Evolutionary conservation across 176 grass and related monocot species (phyloP).

Genomic region (Poa annua): DNA sequence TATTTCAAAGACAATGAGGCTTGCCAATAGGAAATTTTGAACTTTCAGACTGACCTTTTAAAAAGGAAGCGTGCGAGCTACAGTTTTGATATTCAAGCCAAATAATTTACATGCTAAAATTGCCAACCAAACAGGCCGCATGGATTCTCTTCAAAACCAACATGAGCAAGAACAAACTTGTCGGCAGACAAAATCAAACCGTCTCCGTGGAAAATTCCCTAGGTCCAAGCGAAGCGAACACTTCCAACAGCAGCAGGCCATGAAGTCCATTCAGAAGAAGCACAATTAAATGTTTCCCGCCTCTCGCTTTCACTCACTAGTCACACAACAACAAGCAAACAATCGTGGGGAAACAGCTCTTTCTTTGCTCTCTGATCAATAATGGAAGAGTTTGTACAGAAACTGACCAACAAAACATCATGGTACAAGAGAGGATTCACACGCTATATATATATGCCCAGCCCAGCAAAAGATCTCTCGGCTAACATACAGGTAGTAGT

Average conservation of each 20-base stretch:
- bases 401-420: background rate
- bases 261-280: background rate
- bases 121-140: no score
- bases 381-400: background rate
- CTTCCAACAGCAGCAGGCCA: background rate
- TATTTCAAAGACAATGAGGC: no score
- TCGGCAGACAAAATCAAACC: background rate
- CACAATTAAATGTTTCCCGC: background rate
- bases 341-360: constrained; percentile 2
- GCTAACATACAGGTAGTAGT: background rate
- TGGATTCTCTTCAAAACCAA: background rate
- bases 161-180: background rate
- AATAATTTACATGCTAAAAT: no score
- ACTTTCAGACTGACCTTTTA: no score
- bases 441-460: background rate
- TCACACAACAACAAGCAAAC: background rate
- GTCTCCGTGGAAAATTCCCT: background rate
- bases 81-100: no score
- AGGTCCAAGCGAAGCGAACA: background rate
- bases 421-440: background rate
- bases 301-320: constrained; percentile 11
- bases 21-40: no score
- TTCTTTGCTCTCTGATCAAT: background rate
- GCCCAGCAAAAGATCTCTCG: background rate
- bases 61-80: no score